Base-by-base conservation (phyloP, 305 asterid species). In the Nicotiana rustica region DNA sequence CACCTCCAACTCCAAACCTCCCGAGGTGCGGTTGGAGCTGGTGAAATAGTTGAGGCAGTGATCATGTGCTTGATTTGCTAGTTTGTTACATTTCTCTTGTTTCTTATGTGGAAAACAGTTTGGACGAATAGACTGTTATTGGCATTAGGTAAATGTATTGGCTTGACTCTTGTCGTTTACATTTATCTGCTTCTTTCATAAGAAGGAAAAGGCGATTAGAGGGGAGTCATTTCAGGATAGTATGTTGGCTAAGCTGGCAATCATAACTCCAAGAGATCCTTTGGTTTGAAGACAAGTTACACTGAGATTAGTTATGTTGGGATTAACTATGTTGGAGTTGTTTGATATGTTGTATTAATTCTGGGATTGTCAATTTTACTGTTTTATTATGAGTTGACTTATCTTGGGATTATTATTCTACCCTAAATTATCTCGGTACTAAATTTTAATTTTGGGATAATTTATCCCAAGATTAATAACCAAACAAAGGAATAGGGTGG, bases 101-200 rank as follows among this genome's bases (percentile, higher is more conserved):
- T 57, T 70, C 36, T 52, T 35, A 35, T 73, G 18, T 65, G 19
- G 76, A 59, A 21, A 78, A 17, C 62, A 44, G 5, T 10, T 21
- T 17, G 67, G 17, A 52, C 19, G 57, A 4, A 7, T 38, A 75
- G 65, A 56, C 21, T 83, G 19, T 38, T 65, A 18, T 67, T 83
- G 64, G 83, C 35, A 14, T 78, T 83, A 78, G 85, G 64, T 83
- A 29, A 68, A 57, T 83, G 77, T 68, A 67, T 64, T 67, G 38
- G 0, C 29, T 4, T 36, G n/a, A 0, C 33, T 47, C 7, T 77
- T 78, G 83, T 83, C 75, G 14, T 83, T 78, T 78, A 57, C 41
- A 61, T 31, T 35, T 77, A 7, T 75, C 5, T 75, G 1, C 21
- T 75, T 29, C 79, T 52, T 75, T 75, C 25, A 75, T 73, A 13